phyloP scores from a whole-genome alignment of 148 eudicot genomes.

The Nyssa sinensis region DNA sequence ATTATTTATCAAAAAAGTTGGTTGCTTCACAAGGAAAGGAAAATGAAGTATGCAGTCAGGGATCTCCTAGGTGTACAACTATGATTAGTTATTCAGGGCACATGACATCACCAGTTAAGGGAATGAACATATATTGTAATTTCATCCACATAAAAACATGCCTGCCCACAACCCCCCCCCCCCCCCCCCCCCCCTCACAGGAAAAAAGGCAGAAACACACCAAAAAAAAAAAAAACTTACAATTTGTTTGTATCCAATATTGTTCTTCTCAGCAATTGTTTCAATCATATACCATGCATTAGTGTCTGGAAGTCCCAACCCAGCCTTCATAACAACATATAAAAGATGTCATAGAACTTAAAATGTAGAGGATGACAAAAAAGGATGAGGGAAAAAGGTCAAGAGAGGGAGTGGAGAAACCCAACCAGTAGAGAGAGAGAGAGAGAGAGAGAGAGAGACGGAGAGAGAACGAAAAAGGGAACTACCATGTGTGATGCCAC shows the following conservation, averaged over 20 bases:
- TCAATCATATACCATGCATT: constrained; percentile 94
- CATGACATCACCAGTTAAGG: too few species aligned
- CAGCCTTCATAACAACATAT: constrained; percentile 59
- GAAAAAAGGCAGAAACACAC: neutral
- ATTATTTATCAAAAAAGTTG: too few species aligned
- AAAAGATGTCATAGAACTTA: neutral
- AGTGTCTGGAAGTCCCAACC: constrained; percentile 87
- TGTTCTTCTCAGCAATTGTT: constrained; percentile 93
- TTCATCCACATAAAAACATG: neutral
- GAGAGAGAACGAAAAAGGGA: neutral
- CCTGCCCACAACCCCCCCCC: neutral
- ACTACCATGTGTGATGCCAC: constrained; percentile 89
- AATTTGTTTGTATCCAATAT: constrained; percentile 88
- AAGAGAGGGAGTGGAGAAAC: neutral
- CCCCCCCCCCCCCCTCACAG: too few species aligned
- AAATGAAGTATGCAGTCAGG: too few species aligned
- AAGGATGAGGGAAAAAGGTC: neutral
- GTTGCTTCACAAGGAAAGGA: too few species aligned
- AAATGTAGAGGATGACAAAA: neutral
- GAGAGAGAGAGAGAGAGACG: neutral
- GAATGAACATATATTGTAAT: too few species aligned
- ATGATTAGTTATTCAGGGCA: too few species aligned
- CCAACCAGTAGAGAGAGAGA: neutral
- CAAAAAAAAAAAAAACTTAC: constrained; percentile 47
- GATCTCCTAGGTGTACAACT: too few species aligned